phyloP scores from a whole-genome alignment of 768 basidiomycete species.

The Galerina marginata region DNA sequence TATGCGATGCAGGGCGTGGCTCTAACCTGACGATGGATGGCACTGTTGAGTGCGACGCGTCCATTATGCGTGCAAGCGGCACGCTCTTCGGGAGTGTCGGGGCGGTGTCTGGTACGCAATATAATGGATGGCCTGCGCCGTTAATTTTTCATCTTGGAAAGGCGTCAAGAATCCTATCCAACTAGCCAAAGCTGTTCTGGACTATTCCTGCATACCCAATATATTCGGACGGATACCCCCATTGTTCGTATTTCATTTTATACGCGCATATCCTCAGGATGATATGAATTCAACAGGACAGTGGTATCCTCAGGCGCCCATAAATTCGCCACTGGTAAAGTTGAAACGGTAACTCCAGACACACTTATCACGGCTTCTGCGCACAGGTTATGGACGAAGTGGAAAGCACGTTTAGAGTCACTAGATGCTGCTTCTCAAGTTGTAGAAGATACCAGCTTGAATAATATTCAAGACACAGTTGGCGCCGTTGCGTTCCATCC shows the following conservation, averaged over 20 bases:
- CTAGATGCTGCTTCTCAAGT: constrained; percentile 1
- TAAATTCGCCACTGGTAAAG: constrained; percentile 49
- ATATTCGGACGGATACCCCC: constrained; percentile 72
- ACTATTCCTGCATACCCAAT: constrained; percentile 51
- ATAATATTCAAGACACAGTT: constrained; percentile 76
- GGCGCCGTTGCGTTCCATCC: constrained; percentile 70
- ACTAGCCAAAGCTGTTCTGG: constrained; percentile 61
- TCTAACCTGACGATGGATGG: constrained; percentile 82
- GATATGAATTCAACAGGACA: constrained; percentile 42
- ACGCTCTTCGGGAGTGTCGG: constrained; percentile 70
- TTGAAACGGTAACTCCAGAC: constrained; percentile 46
- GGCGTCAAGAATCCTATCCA: constrained; percentile 75
- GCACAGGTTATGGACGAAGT: constrained; percentile 58
- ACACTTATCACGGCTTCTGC: constrained; percentile 57
- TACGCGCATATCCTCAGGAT: neutral
- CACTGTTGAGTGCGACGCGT: constrained; percentile 81
- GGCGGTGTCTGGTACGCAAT: constrained; percentile 65
- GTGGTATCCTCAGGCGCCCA: constrained; percentile 67
- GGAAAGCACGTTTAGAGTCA: constrained; percentile 53
- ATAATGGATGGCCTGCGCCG: neutral
- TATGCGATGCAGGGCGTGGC: constrained; percentile 57
- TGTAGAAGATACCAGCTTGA: constrained; percentile 18
- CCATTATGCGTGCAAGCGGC: constrained; percentile 54
- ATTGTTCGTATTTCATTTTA: constrained; percentile 48
- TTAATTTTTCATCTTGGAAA: constrained; percentile 22